Percentiles rank a stretch among this genome's conserved stretches.
Conservation (phyloP, 1,284 basidiomycete genomes). For the Trichosporon sp. region DNA sequence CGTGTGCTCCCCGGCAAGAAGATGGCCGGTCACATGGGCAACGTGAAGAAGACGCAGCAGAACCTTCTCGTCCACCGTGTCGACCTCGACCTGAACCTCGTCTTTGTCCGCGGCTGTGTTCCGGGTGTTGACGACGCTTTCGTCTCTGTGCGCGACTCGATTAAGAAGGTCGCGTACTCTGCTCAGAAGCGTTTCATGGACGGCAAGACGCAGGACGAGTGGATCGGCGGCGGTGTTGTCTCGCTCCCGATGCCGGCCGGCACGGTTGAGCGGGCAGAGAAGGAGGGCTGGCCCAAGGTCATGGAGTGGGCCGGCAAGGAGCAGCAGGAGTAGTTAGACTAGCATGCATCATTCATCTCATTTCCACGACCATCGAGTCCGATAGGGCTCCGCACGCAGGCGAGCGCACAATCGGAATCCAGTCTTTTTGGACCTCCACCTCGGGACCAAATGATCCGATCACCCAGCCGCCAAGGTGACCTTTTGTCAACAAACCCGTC, state of each 20-base stretch:
- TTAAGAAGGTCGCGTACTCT: constrained; percentile 73
- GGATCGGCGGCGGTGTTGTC: constrained; percentile 78
- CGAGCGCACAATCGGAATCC: neutral
- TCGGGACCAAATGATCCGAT: constrained; percentile 5
- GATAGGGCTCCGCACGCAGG: neutral
- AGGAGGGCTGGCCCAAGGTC: constrained; percentile 49
- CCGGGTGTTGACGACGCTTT: constrained; percentile 62
- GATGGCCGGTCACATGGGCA: constrained; percentile 95
- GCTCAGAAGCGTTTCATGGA: constrained; percentile 63
- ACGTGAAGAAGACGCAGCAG: constrained; percentile 77
- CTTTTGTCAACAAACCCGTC: constrained; percentile 1
- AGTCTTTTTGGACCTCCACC: neutral
- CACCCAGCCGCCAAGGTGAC: neutral
- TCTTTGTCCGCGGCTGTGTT: constrained; percentile 73
- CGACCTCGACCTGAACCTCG: constrained; percentile 79
- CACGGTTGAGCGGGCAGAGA: constrained; percentile 66
- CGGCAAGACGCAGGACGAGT: constrained; percentile 73
- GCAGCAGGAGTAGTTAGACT: constrained; percentile 24
- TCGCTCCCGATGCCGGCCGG: constrained; percentile 91
- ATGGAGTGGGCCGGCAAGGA: constrained; percentile 51
- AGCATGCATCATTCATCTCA: constrained; percentile 21
- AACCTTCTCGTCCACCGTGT: constrained; percentile 88
- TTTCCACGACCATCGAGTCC: neutral
- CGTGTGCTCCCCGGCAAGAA: constrained; percentile 95
- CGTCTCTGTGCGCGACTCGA: constrained; percentile 75